Conservation (phyloP, 2,329 filamentous ascomycete genomes). For the Dactylonectria macrodidyma region DNA sequence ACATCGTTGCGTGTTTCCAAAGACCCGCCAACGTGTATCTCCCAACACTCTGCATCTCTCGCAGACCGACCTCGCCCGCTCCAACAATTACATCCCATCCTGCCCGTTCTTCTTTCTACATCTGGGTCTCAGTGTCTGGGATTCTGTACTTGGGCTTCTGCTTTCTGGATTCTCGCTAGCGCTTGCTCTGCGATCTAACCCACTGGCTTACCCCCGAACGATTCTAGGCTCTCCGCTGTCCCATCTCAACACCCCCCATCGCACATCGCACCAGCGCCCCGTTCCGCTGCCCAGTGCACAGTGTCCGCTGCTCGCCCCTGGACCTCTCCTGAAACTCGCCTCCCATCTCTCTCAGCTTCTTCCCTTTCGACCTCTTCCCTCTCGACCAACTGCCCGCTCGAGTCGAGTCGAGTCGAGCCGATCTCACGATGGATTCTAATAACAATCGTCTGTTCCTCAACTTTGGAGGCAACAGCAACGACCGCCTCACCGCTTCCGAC, state of each 20-base stretch:
- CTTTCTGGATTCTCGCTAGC: background rate
- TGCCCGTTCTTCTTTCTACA: conserved; percentile 9
- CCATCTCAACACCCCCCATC: conserved; percentile 20
- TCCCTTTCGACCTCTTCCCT: conserved; percentile 6
- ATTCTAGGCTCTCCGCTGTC: conserved; percentile 10
- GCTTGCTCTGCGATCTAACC: conserved; percentile 20
- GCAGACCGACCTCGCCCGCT: background rate
- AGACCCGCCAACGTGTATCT: conserved; percentile 30
- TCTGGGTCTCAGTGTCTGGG: background rate
- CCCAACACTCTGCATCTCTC: conserved; percentile 15
- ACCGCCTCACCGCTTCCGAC: conserved; percentile 74
- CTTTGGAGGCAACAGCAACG: conserved; percentile 73
- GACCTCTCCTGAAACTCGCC: conserved; percentile 48
- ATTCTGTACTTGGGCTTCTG: too few species aligned
- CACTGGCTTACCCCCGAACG: conserved; percentile 18
- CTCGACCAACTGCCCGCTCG: conserved; percentile 39
- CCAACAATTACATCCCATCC: conserved; percentile 5
- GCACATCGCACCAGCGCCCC: conserved; percentile 21
- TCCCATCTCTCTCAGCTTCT: conserved; percentile 38
- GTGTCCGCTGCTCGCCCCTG: conserved; percentile 44
- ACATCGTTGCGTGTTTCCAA: conserved; percentile 38
- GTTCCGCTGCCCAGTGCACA: conserved; percentile 39
- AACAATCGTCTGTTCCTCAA: conserved; percentile 78
- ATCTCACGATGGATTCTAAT: conserved; percentile 65
- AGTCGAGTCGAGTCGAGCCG: conserved; percentile 39